Percentiles rank a stretch among this genome's conserved stretches.
Conservation (phyloP, 352 stramenopile genomes). For the Globisporangium yorkense region DNA sequence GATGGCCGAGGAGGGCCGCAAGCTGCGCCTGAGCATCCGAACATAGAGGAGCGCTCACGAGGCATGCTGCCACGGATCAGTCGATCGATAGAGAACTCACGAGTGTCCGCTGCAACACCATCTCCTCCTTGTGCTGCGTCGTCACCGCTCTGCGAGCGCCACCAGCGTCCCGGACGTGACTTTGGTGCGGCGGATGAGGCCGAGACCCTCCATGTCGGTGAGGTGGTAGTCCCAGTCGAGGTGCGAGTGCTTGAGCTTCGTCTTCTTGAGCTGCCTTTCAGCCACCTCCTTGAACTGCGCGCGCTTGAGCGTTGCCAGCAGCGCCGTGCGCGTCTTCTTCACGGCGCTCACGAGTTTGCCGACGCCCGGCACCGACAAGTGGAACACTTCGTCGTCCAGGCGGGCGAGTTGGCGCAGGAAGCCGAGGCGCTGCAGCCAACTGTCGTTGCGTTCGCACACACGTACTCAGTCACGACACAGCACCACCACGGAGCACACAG, state of each 20-base stretch:
- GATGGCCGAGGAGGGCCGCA: slow-evolving; percentile 55
- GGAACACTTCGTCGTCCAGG: slow-evolving; percentile 41
- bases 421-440: slow-evolving; percentile 38
- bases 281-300: slow-evolving; percentile 57
- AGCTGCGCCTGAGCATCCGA: slow-evolving; percentile 51
- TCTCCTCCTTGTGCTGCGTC: too few relatives aligned
- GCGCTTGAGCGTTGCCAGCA: slow-evolving; percentile 42
- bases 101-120: too few relatives aligned
- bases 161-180: slow-evolving; percentile 57
- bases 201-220: slow-evolving; percentile 52
- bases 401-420: slow-evolving; percentile 41
- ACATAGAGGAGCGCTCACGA: slow-evolving; percentile 11
- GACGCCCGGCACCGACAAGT: slow-evolving; percentile 46
- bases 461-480: background rate
- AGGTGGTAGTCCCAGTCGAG: slow-evolving; percentile 57
- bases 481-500: background rate
- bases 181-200: slow-evolving; percentile 40
- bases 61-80: too few relatives aligned
- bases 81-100: background rate
- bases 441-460: slow-evolving; percentile 3
- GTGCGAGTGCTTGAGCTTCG: slow-evolving; percentile 45
- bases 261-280: slow-evolving; percentile 56
- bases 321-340: slow-evolving; percentile 40
- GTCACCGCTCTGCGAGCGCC: slow-evolving; percentile 11
- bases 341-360: slow-evolving; percentile 52